phyloP scores from a whole-genome alignment of 768 basidiomycete genomes.

The Mycena vitilis region DNA sequence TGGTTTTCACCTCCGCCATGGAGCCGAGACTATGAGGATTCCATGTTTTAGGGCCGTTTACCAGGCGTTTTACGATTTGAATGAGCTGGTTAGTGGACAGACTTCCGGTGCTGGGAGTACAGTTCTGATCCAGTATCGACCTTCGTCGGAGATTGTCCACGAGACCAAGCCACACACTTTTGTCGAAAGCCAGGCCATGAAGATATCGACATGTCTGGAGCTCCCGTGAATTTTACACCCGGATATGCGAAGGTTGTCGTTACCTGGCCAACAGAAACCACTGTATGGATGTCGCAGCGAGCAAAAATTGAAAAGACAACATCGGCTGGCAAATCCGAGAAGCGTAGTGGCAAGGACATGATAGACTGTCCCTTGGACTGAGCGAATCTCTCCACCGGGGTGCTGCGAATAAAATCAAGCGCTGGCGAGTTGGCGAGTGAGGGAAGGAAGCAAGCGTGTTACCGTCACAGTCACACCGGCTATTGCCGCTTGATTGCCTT shows the following conservation, averaged over 20 bases:
- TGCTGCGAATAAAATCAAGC: too few species aligned
- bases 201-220: conserved; percentile 23
- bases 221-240: not conserved
- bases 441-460: too few species aligned
- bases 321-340: not conserved
- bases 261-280: conserved; percentile 8
- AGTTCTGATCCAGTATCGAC: conserved; percentile 4
- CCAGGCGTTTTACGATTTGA: not conserved
- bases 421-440: too few species aligned
- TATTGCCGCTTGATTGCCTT: too few species aligned
- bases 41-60: conserved; percentile 5
- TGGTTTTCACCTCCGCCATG: not conserved
- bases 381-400: too few species aligned
- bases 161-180: conserved; percentile 26
- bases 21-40: not conserved
- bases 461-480: too few species aligned
- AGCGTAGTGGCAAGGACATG: not conserved
- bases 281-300: conserved; percentile 7
- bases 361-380: too few species aligned
- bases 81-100: conserved; percentile 9
- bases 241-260: not conserved
- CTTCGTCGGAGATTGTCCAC: conserved; percentile 10
- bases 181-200: conserved; percentile 15
- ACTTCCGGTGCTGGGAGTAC: not conserved
- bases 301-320: conserved; percentile 8